Conservation (phyloP, 805 yeast genomes). For the Nakazawaea molendinolei region DNA sequence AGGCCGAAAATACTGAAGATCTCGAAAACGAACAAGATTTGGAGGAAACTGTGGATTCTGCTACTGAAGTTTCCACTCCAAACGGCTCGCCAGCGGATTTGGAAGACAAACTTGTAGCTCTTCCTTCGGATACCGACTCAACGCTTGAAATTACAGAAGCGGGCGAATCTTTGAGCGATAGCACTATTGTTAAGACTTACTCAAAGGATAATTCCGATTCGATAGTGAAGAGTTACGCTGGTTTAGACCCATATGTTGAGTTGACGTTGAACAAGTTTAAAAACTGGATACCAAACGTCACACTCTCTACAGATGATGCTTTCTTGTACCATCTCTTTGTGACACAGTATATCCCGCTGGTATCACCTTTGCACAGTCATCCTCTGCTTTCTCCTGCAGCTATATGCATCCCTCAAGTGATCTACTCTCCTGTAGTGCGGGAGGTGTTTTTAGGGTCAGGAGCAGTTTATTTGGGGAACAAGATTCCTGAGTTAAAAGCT, state of each 20-base stretch:
- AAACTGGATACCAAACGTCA: constrained; percentile 15
- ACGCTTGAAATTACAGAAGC: too few species aligned
- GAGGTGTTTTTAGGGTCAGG: constrained; percentile 34
- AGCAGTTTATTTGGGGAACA: constrained; percentile 29
- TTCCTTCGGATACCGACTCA: too few species aligned
- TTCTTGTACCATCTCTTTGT: constrained; percentile 13
- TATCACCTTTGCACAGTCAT: constrained; percentile 18
- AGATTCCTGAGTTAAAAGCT: constrained; percentile 20
- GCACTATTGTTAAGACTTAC: too few species aligned
- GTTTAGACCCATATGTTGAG: constrained; percentile 8
- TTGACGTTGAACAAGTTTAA: constrained; percentile 3
- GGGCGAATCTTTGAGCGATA: too few species aligned
- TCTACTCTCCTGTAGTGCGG: constrained; percentile 22
- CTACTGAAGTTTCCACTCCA: too few species aligned
- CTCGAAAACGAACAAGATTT: too few species aligned
- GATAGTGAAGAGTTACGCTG: neutral
- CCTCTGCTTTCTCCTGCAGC: constrained; percentile 32
- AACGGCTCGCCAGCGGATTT: too few species aligned
- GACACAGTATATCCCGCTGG: constrained; percentile 10
- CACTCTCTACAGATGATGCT: constrained; percentile 13
- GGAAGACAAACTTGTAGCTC: too few species aligned
- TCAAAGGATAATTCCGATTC: too few species aligned
- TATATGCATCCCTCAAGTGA: constrained; percentile 31
- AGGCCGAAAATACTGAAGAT: too few species aligned
- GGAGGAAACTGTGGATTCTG: too few species aligned